Base-by-base conservation (phyloP, 768 basidiomycete species). In the Mycena olivaceomarginata region DNA sequence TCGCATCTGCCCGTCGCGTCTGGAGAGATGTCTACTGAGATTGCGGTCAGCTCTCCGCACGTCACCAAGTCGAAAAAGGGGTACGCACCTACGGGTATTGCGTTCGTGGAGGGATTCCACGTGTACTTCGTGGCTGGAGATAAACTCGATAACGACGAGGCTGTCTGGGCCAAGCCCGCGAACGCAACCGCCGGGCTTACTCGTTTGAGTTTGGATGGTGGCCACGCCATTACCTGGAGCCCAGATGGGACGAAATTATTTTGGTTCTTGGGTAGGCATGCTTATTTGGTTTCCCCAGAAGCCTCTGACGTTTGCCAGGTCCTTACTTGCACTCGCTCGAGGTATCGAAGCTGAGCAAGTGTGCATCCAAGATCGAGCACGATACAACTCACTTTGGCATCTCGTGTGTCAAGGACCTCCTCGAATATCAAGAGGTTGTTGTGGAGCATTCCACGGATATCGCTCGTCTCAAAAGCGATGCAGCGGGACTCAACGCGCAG, bases 51-150 rank as follows among this genome's bases (percentile, higher is more conserved):
- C 37, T 87, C 90, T 2, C 85, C 87, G 15, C 72, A 76, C 41
- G 5, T 15, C 9, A 45, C 53, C 2, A 75, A 70, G 37, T 59
- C 72, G 41, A 72, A 70, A 9, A 82, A 81, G 6, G 75, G 76
- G 4, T 82, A 82, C 65, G 67, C 63, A 1, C 85, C 86, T 9
- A 82, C 84, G 5, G 84, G 87, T 51, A 87, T 92, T 16, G 94
- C 94, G 0, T 94, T 95, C 76, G 90, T 94, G 15, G 94, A 95
- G 78, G 91, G 92, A 81, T 91, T 89, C 85, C 90, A 95, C 79
- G 91, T 95, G 0, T 94, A 94, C 82, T 82, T 92, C 72, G 90
- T 88, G 0, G 86, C 90, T 16, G 88, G 89, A 1, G 80, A 84
- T 25, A 77, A 85, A 9, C 80, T 90, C 20, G 84, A 88, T 57